Conservation (phyloP, 2,329 filamentous ascomycete genomes). For the Colletotrichum lindemuthianum region DNA sequence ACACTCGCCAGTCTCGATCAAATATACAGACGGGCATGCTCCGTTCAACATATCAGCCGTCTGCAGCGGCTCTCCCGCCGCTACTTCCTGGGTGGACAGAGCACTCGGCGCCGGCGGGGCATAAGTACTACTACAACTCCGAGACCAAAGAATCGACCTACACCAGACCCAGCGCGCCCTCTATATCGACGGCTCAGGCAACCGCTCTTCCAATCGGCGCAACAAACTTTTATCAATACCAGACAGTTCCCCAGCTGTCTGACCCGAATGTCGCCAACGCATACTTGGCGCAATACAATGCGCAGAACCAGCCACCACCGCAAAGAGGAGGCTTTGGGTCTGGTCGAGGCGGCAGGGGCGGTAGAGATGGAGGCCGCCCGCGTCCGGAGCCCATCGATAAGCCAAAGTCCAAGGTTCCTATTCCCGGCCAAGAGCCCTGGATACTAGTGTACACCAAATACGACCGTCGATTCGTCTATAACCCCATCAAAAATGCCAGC, state of each 20-base stretch:
- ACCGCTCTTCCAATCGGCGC: constrained; percentile 38
- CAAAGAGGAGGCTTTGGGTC: constrained; percentile 54
- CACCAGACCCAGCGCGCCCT: constrained; percentile 69
- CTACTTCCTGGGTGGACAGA: constrained; percentile 90
- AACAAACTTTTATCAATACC: constrained; percentile 54
- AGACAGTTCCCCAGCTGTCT: constrained; percentile 56
- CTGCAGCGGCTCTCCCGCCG: constrained; percentile 58
- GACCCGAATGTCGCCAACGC: constrained; percentile 68
- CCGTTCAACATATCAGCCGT: constrained; percentile 79
- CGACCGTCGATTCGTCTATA: constrained; percentile 89
- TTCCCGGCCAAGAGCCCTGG: constrained; percentile 89
- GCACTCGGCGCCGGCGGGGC: constrained; percentile 87
- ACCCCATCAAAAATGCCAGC: constrained; percentile 85
- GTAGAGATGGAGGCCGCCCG: constrained; percentile 55
- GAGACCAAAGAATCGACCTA: constrained; percentile 89
- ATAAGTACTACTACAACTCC: constrained; percentile 88
- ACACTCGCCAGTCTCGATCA: too few relatives aligned
- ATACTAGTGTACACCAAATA: constrained; percentile 92
- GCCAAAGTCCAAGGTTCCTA: constrained; percentile 80
- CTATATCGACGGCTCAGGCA: constrained; percentile 25
- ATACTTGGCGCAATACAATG: constrained; percentile 66
- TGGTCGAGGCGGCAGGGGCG: constrained; percentile 64
- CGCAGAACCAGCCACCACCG: constrained; percentile 49
- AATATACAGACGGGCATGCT: constrained; percentile 62
- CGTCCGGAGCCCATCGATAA: constrained; percentile 79